Evolutionary conservation across 768 basidiomycete genomes (phyloP).

Genomic region (Hebeloma cylindrosporum): DNA sequence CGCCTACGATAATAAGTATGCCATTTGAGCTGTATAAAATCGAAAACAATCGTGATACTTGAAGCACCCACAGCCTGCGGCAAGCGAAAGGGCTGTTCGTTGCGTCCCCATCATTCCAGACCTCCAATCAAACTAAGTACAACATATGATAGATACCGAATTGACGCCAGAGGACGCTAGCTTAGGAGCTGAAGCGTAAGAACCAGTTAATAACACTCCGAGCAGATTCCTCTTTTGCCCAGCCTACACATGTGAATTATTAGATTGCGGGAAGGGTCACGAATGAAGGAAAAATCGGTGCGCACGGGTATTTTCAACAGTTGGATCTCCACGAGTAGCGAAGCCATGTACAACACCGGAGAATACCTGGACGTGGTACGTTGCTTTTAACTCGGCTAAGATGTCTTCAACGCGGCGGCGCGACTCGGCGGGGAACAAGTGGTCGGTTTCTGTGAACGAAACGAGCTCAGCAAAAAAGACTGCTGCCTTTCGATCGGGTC

Average conservation of each 20-base stretch:
- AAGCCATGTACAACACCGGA: slow-evolving; percentile 51
- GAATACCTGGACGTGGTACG: slow-evolving; percentile 58
- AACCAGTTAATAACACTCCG: slow-evolving; percentile 51
- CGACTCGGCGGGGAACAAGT: slow-evolving; percentile 47
- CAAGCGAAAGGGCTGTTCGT: too few species aligned
- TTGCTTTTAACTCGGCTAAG: slow-evolving; percentile 47
- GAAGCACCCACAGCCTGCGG: too few species aligned
- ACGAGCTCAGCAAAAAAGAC: neutral
- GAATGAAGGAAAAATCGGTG: neutral
- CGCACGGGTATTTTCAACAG: slow-evolving; percentile 39
- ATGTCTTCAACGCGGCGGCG: slow-evolving; percentile 58
- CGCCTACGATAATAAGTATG: too few species aligned
- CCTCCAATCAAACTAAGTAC: too few species aligned
- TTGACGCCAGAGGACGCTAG: too few species aligned
- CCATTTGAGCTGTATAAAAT: too few species aligned
- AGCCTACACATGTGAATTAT: slow-evolving; percentile 36
- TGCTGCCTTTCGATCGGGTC: too few species aligned
- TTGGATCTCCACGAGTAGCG: slow-evolving; percentile 44
- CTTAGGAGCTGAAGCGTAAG: slow-evolving; percentile 33
- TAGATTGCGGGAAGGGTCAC: neutral
- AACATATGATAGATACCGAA: too few species aligned
- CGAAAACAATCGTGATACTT: too few species aligned
- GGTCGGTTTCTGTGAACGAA: slow-evolving; percentile 45
- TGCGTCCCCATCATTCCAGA: too few species aligned
- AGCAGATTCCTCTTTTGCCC: slow-evolving; percentile 59